Base-by-base conservation (phyloP, 2,329 filamentous ascomycete species). In the Trichophyton benhamiae region DNA sequence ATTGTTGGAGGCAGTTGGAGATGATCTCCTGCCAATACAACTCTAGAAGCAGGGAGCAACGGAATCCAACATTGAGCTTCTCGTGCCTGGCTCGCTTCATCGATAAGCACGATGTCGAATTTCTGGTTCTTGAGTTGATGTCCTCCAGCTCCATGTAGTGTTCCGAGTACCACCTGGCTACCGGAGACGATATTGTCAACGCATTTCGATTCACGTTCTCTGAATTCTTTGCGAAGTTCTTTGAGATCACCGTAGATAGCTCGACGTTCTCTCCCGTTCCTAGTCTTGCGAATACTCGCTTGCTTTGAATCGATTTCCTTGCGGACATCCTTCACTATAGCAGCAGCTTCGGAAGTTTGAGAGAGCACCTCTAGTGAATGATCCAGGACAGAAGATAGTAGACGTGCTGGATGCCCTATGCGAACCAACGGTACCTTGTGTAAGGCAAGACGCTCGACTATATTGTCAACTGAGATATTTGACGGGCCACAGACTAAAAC, bases 31-130 rank as follows among this genome's bases (percentile, higher is more conserved):
- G 94, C 94, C 65, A 95, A 86, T 7, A 99, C 86, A 7, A 90
- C 86, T 76, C 96, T 97, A 0, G 89, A 78, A 44, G 80, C 89
- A 46, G 83, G 82, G 17, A 96, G 76, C 55, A 99, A 76, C 9
- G 94, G 86, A 59, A 97, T 91, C 94, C 94, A 99, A 76, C 91
- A 96, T 74, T 97, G 92, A 0, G 94, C 91, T 75, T 99, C 94
- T 8, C 97, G 79, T 1, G 94, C 94, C 72, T 99, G 94, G 71
- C 89, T 95, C 3, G 91, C 94, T 76, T 99, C 94, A 69, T 99
- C 94, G 61, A 99, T 90, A 63, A 99, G 86, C 30, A 99, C 89
- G 3, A 96, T 88, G 72, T 99, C 94, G 66, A 99, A 99, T 59
- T 83, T 77, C 69, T 95, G 85, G 64, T 86, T 82, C 63, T 84